Evolutionary conservation across 441 rosid genomes (phyloP).

Genomic region (Pelargonium fulgidum): DNA sequence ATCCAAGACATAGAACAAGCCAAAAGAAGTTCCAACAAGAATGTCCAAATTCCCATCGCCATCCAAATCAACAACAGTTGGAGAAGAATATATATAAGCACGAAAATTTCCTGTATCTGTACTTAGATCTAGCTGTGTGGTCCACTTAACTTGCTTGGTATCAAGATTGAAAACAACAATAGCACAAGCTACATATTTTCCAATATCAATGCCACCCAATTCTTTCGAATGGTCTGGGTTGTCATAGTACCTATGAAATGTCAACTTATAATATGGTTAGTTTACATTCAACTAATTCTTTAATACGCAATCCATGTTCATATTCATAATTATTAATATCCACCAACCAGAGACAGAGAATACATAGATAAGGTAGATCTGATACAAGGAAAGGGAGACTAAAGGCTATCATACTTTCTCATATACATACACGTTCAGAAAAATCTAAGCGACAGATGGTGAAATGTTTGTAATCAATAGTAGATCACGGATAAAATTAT

Average conservation of each 20-base stretch:
- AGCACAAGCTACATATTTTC: constrained; percentile 80
- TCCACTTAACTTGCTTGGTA: constrained; percentile 96
- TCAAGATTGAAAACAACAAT: constrained; percentile 91
- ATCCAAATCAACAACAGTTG: constrained; percentile 94
- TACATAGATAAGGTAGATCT: too few species aligned
- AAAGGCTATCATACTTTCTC: too few species aligned
- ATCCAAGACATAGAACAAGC: constrained; percentile 91
- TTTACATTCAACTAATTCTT: not conserved
- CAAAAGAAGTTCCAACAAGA: constrained; percentile 95
- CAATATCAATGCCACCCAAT: constrained; percentile 77
- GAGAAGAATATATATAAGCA: constrained; percentile 90
- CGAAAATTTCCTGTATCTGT: constrained; percentile 61
- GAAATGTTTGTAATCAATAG: too few species aligned
- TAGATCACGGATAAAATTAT: too few species aligned
- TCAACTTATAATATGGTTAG: constrained; percentile 13
- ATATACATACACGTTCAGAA: too few species aligned
- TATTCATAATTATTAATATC: too few species aligned
- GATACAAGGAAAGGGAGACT: too few species aligned
- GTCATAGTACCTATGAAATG: constrained; percentile 71
- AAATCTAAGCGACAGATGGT: too few species aligned
- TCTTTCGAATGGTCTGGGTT: constrained; percentile 83
- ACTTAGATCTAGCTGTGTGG: constrained; percentile 70
- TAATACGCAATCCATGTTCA: not conserved
- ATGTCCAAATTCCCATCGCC: constrained; percentile 98
- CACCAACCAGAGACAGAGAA: too few species aligned